Conservation (phyloP, 139 green algal genomes). For the Picochlorum sp. region DNA sequence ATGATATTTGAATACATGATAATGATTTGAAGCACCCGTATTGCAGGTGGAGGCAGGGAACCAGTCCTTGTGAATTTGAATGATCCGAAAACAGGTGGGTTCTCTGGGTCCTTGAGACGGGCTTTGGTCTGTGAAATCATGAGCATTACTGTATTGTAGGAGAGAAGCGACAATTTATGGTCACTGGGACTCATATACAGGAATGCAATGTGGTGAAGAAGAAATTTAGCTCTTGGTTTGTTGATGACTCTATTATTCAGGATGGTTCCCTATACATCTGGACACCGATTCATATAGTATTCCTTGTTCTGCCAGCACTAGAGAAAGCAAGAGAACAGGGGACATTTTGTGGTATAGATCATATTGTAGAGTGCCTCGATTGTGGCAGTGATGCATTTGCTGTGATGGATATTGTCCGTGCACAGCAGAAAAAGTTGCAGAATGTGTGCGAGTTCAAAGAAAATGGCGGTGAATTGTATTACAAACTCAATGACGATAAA, state of each 20-base stretch:
- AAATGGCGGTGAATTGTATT: slow-evolving; percentile 24
- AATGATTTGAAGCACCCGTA: too few species aligned
- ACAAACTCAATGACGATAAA: slow-evolving; percentile 24
- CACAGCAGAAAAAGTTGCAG: slow-evolving; percentile 9
- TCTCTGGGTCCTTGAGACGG: too few species aligned
- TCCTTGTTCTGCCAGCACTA: slow-evolving; percentile 50
- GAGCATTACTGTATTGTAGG: slow-evolving; percentile 12
- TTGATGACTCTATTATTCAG: slow-evolving; percentile 24
- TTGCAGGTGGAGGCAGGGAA: too few species aligned
- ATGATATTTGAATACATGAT: too few species aligned
- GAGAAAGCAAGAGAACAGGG: slow-evolving; percentile 15
- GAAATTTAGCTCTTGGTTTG: slow-evolving; percentile 30
- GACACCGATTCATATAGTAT: slow-evolving; percentile 44
- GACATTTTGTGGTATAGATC: slow-evolving; percentile 29
- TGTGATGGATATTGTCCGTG: not conserved
- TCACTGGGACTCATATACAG: slow-evolving; percentile 17
- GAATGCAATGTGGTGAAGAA: slow-evolving; percentile 29
- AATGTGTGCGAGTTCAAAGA: slow-evolving; percentile 35
- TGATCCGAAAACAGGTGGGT: too few species aligned
- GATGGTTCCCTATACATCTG: slow-evolving; percentile 48
- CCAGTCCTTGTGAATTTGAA: too few species aligned
- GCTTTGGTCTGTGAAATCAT: too few species aligned
- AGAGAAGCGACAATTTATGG: slow-evolving; percentile 17
- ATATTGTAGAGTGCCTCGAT: slow-evolving; percentile 16
- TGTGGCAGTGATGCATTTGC: not conserved